Base-by-base conservation (phyloP, 805 yeast genomes). In the Saturnispora ahearnii region DNA sequence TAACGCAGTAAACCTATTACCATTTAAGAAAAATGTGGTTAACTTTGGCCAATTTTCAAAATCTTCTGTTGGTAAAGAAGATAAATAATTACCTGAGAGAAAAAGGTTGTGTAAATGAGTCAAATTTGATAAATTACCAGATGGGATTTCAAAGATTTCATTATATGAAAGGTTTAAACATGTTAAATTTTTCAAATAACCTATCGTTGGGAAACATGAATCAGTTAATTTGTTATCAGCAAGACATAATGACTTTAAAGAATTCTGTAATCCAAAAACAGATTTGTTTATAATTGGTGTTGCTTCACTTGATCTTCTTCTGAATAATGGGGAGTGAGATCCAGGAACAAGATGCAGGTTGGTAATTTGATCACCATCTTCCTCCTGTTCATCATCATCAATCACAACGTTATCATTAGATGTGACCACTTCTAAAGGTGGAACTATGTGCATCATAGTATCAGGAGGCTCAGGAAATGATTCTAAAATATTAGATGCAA, bases 201-300 rank as follows among this genome's bases (percentile, higher is more conserved):
- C 76, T 31, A 93, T 69, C 3, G 78, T 72, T 48, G 83, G 84
- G 66, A 90, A 82, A 52, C 82, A 78, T 5, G 83, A 84, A 60
- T 91, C 96, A 26, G 74, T 76, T 32, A 93, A 73, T 54, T 88
- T 81, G 63, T 93, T 93, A 62, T 91, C 98, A 12, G 93, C 85
- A 38, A 88, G 70, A 37, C 80, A 75, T 36, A 93, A 73, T 24
- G 71, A 68, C 49, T 74, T 64, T 51, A 89, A 68, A 30, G 70
- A 49, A 55, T 38, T 49, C 53, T 61, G 62, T 40, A 52, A 37
- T 31, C 49, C 44, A 15, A 33, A 15, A 4, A n/a, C 28, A 5
- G 37, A 38, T 26, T 45, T 48, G 24, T 44, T 48, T 3, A 52
- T 40, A 43, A 48, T 21, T 5, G 53, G 52, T 5, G 48, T 41